Base-by-base conservation (phyloP, 225 moss, liverwort and hornwort species). In the Marchantia paleacea region DNA sequence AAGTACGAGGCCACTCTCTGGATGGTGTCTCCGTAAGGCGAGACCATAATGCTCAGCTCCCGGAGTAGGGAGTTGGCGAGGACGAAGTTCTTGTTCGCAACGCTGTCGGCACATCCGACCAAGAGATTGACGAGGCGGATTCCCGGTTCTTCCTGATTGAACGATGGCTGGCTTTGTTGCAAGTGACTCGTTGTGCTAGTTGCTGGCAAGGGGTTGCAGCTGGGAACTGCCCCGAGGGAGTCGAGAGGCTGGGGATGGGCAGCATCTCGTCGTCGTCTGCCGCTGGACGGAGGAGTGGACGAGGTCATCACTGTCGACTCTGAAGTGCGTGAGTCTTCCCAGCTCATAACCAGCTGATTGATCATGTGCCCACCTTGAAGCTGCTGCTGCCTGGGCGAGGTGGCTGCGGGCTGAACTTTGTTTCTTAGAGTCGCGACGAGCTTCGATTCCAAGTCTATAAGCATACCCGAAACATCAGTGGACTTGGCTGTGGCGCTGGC, bases 1-100 rank as follows among this genome's bases (percentile, higher is more conserved):
- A 92, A 91, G 83, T 94, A 94, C 8, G 94, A 92, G 1, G 92
- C 94, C 79, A 94, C 77, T 19, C 94, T 90, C 78, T 92, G 90
- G 85, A 94, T 94, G 7, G 94, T 89, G 57, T 94, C 90, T 8
- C 94, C 94, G 10, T 90, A 87, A 12, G 89, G 91, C 7, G 90
- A 89, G 57, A 94, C 91, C 86, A 85, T 86, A 68, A 89, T 85
- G 85, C 90, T 91, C 81, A 94, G 77, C 65, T 92, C 89, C 0
- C 88, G 86, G n/a, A 94, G 87, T 60, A 86, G 79, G 53, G 89
- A 90, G 28, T 92, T 86, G 18, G 88, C 89, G 11, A 87, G 24
- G 4, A 82, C 80, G 72, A 85, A 81, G 80, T 93, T 88, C 19
- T 89, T 88, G 53, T 89, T 85, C 20, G 91, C 86, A 20, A 94